Conservation (phyloP, 768 basidiomycete species). For the Termitomyces sp. region DNA sequence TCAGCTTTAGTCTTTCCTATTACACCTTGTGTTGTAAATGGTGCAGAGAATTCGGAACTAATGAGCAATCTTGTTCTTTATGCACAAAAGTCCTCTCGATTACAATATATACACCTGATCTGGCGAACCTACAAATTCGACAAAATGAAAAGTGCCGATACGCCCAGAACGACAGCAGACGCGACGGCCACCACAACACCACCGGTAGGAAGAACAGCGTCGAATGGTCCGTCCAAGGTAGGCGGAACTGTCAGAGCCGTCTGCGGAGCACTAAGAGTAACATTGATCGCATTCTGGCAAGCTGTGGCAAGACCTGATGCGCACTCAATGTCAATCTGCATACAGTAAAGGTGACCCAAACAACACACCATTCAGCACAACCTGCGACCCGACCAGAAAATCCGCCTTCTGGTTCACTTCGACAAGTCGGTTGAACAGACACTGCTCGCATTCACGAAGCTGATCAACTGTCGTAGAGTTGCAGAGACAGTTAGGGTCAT, state of each 20-base stretch:
- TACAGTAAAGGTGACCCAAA: neutral
- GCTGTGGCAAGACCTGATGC: conserved; percentile 48
- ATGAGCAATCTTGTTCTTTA: neutral
- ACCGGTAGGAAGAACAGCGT: conserved; percentile 35
- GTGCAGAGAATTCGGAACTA: neutral
- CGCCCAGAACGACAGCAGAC: conserved; percentile 40
- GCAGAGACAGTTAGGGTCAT: conserved; percentile 54
- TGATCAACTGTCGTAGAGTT: conserved; percentile 28
- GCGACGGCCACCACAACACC: conserved; percentile 40
- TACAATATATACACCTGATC: neutral
- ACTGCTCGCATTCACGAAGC: conserved; percentile 57
- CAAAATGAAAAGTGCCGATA: conserved; percentile 44
- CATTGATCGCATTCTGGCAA: conserved; percentile 32
- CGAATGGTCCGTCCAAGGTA: conserved; percentile 59
- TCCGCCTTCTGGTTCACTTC: conserved; percentile 41
- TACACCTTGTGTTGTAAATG: neutral
- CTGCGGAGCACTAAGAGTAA: conserved; percentile 31
- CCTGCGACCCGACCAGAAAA: conserved; percentile 51
- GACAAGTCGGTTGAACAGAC: conserved; percentile 58
- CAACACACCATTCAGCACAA: conserved; percentile 49
- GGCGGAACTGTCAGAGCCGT: conserved; percentile 40
- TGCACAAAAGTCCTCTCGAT: neutral
- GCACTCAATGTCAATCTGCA: conserved; percentile 2
- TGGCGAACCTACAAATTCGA: conserved; percentile 38
- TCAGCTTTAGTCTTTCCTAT: neutral